Conservation (phyloP, 1,284 basidiomycete species). For the Gomphus bonarii region DNA sequence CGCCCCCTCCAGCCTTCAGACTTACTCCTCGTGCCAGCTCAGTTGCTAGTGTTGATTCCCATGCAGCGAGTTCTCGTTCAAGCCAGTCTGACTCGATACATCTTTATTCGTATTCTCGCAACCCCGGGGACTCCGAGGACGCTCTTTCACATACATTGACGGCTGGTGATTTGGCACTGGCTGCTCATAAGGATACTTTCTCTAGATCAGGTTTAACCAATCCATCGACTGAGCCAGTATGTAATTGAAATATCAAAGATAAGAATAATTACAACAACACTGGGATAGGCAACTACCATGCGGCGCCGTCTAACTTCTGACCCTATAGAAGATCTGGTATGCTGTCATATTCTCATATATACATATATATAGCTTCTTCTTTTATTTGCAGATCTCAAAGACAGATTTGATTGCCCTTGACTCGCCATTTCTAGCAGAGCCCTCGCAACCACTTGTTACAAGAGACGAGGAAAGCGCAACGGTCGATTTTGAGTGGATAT, state of each 20-base stretch:
- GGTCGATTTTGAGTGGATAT: conserved; percentile 40
- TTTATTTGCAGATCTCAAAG: conserved; percentile 25
- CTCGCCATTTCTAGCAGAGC: conserved; percentile 50
- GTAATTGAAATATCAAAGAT: neutral
- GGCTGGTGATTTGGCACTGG: conserved; percentile 47
- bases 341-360: neutral
- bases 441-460: conserved; percentile 17
- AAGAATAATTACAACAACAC: neutral
- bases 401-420: conserved; percentile 60
- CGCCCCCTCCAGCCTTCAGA: conserved; percentile 39
- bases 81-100: conserved; percentile 9
- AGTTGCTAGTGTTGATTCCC: conserved; percentile 20
- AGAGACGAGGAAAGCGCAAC: conserved; percentile 17
- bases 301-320: neutral
- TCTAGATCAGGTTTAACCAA: neutral
- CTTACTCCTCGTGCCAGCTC: conserved; percentile 27
- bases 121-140: conserved; percentile 19
- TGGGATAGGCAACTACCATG: neutral
- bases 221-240: neutral
- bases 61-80: conserved; percentile 10
- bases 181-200: conserved; percentile 25
- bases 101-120: conserved; percentile 18
- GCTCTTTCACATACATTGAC: conserved; percentile 34
- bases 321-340: neutral
- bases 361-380: neutral